Evolutionary conservation across 495 filamentous ascomycete species (phyloP).

Genomic region (Annulohypoxylon nitens): DNA sequence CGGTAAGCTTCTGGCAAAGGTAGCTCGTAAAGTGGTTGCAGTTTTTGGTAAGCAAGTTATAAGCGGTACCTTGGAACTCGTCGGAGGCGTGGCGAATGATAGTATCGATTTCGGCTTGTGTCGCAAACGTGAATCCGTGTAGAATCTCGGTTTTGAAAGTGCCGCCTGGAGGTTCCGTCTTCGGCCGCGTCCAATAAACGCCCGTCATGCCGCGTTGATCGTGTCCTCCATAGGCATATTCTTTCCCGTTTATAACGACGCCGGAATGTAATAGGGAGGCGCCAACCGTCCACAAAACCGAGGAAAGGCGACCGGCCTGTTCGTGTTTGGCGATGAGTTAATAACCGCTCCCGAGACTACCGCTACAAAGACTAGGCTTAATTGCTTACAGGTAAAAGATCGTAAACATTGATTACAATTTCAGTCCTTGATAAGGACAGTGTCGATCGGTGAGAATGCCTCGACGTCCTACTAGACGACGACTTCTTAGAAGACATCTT

Average conservation of each 20-base stretch:
- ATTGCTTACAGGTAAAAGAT: constrained; percentile 74
- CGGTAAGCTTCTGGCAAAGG: constrained; percentile 74
- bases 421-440: constrained; percentile 75
- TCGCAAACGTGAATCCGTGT: constrained; percentile 76
- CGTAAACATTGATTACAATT: constrained; percentile 83
- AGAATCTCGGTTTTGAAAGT: constrained; percentile 77
- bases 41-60: constrained; percentile 82
- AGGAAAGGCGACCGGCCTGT: constrained; percentile 75
- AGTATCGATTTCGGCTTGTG: constrained; percentile 72
- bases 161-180: constrained; percentile 75
- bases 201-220: constrained; percentile 73
- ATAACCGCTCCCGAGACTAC: constrained; percentile 6
- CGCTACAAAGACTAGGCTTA: not conserved
- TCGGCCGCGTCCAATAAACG: constrained; percentile 82
- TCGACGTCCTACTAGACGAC: constrained; percentile 50
- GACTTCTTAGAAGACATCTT: constrained; percentile 59
- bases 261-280: constrained; percentile 81
- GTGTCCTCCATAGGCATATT: constrained; percentile 89
- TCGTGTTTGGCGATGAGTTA: constrained; percentile 25
- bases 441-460: constrained; percentile 67
- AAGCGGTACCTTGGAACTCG: constrained; percentile 75
- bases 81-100: constrained; percentile 74
- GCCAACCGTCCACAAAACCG: constrained; percentile 78
- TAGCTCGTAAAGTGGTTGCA: constrained; percentile 86
- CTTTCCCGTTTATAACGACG: constrained; percentile 78